Evolutionary conservation across 768 basidiomycete genomes (phyloP).

Genomic region (Dioszegia aurantiaca): DNA sequence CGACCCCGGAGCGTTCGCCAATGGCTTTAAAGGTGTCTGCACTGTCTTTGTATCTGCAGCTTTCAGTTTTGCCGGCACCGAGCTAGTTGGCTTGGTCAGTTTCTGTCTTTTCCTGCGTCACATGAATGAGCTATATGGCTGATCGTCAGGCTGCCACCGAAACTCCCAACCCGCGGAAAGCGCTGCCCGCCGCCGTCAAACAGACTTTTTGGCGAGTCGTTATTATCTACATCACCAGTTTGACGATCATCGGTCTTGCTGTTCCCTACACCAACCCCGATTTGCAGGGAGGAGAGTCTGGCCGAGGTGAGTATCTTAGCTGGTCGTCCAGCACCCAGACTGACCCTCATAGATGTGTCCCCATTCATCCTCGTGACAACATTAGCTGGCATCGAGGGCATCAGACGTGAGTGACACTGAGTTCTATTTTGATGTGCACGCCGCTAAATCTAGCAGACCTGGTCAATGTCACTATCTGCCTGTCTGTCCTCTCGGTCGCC

Average conservation of each 20-base stretch:
- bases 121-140: no score
- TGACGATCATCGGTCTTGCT: constrained; percentile 82
- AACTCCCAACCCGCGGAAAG: constrained; percentile 75
- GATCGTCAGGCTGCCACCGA: constrained; percentile 53
- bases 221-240: constrained; percentile 59
- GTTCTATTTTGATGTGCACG: background rate
- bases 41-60: constrained; percentile 75
- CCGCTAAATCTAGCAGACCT: constrained; percentile 50
- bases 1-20: constrained; percentile 68
- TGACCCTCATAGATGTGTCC: constrained; percentile 1
- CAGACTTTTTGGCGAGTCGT: constrained; percentile 74
- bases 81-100: constrained; percentile 64
- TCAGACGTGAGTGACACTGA: constrained; percentile 24
- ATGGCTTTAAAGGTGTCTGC: constrained; percentile 68
- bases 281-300: constrained; percentile 56
- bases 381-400: constrained; percentile 58
- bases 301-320: constrained; percentile 24
- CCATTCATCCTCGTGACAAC: constrained; percentile 77
- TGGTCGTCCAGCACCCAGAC: background rate
- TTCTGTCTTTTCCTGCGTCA: no score
- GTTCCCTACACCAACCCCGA: constrained; percentile 58
- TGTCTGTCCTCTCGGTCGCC: constrained; percentile 53
- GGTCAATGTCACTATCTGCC: constrained; percentile 67
- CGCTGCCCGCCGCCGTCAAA: constrained; percentile 66
- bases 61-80: constrained; percentile 77